Conservation (phyloP, 345 rosid genomes). For the Anacardium occidentale region DNA sequence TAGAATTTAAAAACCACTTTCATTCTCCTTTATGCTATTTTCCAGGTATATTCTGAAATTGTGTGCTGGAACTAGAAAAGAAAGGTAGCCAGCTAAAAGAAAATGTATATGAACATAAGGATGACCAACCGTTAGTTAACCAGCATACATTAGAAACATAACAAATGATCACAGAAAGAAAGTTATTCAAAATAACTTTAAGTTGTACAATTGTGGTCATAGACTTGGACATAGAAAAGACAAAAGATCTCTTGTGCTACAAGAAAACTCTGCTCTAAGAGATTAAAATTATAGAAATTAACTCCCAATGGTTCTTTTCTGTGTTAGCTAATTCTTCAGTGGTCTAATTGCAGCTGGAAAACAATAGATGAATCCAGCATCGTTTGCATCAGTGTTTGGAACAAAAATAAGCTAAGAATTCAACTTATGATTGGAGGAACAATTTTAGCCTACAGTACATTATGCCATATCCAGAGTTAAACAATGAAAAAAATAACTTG, state of each 20-base stretch:
- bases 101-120: background rate
- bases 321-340: background rate
- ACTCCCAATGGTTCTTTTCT: background rate
- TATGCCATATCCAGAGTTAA: background rate
- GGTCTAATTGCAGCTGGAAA: background rate
- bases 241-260: too few species aligned
- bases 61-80: background rate
- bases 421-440: background rate
- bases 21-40: background rate
- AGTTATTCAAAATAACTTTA: too few species aligned
- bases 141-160: background rate
- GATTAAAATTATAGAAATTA: background rate
- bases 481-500: background rate
- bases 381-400: too few species aligned
- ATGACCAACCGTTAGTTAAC: background rate
- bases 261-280: background rate
- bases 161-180: too few species aligned
- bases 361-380: background rate
- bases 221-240: too few species aligned
- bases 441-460: background rate
- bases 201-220: too few species aligned
- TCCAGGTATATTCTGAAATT: constrained; percentile 6
- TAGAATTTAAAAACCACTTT: background rate
- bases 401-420: background rate
- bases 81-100: background rate